Conservation (phyloP, 768 basidiomycete species). For the Crepidotus variabilis region DNA sequence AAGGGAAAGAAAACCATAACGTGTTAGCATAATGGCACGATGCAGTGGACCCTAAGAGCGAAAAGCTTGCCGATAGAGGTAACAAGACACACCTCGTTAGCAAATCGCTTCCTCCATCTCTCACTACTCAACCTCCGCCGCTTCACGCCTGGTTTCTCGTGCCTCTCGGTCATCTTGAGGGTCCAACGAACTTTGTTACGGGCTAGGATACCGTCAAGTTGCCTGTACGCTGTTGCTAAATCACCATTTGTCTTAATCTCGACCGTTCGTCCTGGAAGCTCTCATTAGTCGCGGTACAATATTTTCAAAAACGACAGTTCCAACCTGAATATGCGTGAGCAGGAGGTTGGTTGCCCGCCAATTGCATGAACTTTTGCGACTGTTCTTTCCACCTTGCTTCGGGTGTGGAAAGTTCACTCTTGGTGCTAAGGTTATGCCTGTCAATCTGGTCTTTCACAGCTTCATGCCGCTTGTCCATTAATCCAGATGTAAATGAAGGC, state of each 20-base stretch:
- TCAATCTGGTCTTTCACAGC: conserved; percentile 5
- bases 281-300: neutral
- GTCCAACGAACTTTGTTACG: conserved; percentile 55
- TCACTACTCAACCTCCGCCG: conserved; percentile 70
- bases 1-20: neutral
- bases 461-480: neutral
- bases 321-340: conserved; percentile 56
- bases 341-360: conserved; percentile 24
- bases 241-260: conserved; percentile 35
- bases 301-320: conserved; percentile 7
- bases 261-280: conserved; percentile 42
- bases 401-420: conserved; percentile 13
- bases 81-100: conserved; percentile 58
- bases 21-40: conserved; percentile 1
- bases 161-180: conserved; percentile 49
- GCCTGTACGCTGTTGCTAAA: conserved; percentile 42
- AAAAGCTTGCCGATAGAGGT: neutral
- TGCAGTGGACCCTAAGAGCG: conserved; percentile 4
- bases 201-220: conserved; percentile 46
- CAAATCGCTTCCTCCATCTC: conserved; percentile 78
- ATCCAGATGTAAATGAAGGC: neutral
- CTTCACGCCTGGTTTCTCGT: conserved; percentile 83
- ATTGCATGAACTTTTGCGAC: conserved; percentile 22
- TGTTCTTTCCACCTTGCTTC: conserved; percentile 39
- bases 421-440: neutral